phyloP scores from a whole-genome alignment of 2,329 filamentous ascomycete species.

The Didymella arachidicola region DNA sequence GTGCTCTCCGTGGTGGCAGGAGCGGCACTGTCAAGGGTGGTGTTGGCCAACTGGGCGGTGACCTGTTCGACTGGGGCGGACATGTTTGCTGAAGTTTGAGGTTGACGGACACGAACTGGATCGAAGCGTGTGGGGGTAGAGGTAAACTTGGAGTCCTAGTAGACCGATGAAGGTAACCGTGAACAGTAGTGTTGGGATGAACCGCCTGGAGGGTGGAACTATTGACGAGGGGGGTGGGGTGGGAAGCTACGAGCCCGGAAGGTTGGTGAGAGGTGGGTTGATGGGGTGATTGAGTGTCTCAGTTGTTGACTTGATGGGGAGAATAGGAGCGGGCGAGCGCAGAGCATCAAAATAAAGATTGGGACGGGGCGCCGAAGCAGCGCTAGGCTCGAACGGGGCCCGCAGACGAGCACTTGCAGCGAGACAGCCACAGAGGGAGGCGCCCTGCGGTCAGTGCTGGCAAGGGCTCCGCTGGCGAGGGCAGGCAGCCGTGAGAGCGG shows the following conservation, averaged over 20 bases:
- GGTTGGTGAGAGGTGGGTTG: conserved; percentile 43
- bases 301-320: conserved; percentile 46
- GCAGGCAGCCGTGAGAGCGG: conserved; percentile 17
- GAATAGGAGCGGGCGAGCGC: conserved; percentile 39
- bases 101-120: conserved; percentile 63
- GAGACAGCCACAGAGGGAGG: conserved; percentile 25
- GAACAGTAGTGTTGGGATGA: conserved; percentile 50
- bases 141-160: conserved; percentile 56
- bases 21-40: conserved; percentile 64
- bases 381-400: conserved; percentile 38
- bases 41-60: conserved; percentile 73
- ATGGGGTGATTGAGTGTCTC: conserved; percentile 39
- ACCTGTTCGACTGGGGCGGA: conserved; percentile 82
- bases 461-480: conserved; percentile 16
- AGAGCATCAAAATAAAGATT: conserved; percentile 38
- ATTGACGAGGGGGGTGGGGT: conserved; percentile 61
- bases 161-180: conserved; percentile 51
- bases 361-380: conserved; percentile 20
- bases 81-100: conserved; percentile 72
- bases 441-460: conserved; percentile 13
- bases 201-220: conserved; percentile 59
- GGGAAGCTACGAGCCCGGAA: conserved; percentile 60
- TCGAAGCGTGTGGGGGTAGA: conserved; percentile 43
- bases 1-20: conserved; percentile 55
- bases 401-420: conserved; percentile 37